Percentiles rank a stretch among this genome's conserved stretches.
These are phyloP conservation scores for Trichoderma sp. DNA, from an alignment of 2,329 filamentous ascomycete genomes.

Conservation along the genomic window DNA sequence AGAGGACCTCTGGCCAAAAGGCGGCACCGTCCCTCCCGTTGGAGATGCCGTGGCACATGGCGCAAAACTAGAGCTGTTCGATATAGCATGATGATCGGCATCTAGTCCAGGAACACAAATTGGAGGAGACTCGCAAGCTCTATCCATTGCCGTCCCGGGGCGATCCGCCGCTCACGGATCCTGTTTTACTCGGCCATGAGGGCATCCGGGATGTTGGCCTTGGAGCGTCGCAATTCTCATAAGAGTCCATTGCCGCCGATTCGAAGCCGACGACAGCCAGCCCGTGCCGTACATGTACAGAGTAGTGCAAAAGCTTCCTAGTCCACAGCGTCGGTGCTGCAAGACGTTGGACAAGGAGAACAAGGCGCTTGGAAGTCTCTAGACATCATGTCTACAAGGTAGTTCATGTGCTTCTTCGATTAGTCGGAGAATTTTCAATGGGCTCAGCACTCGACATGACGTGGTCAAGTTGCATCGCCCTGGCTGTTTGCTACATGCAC, in stretches of 20 bases:
- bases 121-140: neutral
- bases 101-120: neutral
- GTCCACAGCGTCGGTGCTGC: slow-evolving; percentile 17
- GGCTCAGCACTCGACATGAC: neutral
- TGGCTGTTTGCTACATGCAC: neutral
- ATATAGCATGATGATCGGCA: neutral
- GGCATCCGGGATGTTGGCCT: neutral
- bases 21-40: neutral
- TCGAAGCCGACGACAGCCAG: neutral
- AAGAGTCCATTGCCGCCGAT: neutral
- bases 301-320: neutral
- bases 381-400: neutral
- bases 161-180: slow-evolving; percentile 7
- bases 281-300: neutral
- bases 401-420: neutral
- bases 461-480: neutral
- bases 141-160: neutral
- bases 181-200: neutral
- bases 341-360: slow-evolving; percentile 16
- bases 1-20: neutral
- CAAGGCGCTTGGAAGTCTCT: neutral
- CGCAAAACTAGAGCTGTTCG: neutral
- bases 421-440: neutral
- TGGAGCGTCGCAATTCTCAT: neutral
- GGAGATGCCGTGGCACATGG: neutral